Evolutionary conservation across 176 grass and related monocot species (phyloP).

Genomic region (Melocanna baccifera): DNA sequence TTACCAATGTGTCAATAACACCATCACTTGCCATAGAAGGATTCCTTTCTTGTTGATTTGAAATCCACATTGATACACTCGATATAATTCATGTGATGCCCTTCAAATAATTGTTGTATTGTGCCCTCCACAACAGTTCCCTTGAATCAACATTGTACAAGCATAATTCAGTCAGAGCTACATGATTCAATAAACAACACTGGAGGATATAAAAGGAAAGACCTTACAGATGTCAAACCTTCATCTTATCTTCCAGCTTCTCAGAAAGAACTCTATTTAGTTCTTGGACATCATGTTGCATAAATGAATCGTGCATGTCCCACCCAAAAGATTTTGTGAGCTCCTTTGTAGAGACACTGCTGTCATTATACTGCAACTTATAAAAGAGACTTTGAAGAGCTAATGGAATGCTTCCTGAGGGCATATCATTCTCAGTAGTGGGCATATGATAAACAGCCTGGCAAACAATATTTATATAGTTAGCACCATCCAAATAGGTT

Average conservation of each 20-base stretch:
- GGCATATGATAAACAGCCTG: conserved; percentile 99
- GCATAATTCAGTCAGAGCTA: conserved; percentile 58
- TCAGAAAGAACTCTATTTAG: conserved; percentile 96
- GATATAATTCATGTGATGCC: conserved; percentile 99
- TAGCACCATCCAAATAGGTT: conserved; percentile 1
- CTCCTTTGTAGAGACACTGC: conserved; percentile 94
- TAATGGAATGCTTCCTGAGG: conserved; percentile 91
- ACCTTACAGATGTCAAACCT: conserved; percentile 90
- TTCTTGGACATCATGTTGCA: conserved; percentile 99
- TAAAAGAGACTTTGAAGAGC: conserved; percentile 96
- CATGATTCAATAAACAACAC: conserved; percentile 33
- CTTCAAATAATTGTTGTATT: conserved; percentile 98
- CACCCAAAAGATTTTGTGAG: conserved; percentile 96
- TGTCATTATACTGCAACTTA: conserved; percentile 98
- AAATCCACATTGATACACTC: conserved; percentile 98
- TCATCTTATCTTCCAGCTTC: conserved; percentile 99
- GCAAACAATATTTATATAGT: conserved; percentile 27
- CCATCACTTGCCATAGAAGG: conserved; percentile 83
- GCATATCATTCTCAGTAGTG: conserved; percentile 97
- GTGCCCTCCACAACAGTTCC: conserved; percentile 98
- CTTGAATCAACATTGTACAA: conserved; percentile 60
- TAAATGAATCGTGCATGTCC: conserved; percentile 97
- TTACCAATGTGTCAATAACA: neutral
- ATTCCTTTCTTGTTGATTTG: conserved; percentile 98
- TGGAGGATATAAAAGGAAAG: conserved; percentile 41